Base-by-base conservation (phyloP, 164 flowering plant species). In the Piper longum region DNA sequence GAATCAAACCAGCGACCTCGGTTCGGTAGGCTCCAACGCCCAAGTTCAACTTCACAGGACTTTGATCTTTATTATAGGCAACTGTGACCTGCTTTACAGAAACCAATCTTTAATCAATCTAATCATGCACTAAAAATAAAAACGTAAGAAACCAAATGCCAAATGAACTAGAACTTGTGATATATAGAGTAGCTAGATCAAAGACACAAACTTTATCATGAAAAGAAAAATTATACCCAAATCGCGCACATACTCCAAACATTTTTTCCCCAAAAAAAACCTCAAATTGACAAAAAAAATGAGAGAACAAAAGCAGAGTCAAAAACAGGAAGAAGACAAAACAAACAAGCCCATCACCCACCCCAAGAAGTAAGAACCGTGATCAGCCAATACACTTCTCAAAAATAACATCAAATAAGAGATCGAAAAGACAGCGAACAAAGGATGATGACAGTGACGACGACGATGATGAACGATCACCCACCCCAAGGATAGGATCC, bases 21-120 rank as follows among this genome's bases (percentile, higher is more conserved):
- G 99, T 95, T 65, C 99, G 79, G 72, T 95, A 95, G 66, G 99
- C 99, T 36, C 99, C 99, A 7, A 95, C 99, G 16, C 99, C 99
- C 80, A 95, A 81, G 74, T 95, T 95, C 77, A 95, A 65, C 81
- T 91, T 91, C 11, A 78, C 61, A 0, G 99, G 96, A 66, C 97
- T 91, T 1, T 83, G 80, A 72, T 95, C 99, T 71, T 91, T 95
- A 79, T 95, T 95, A 51, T 83, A 95, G 0, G 99, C 99, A 68
- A 91, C 96, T 39, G 99, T 95, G 17, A 95, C 99, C 99, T 95
- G 72, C 61, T 16, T 51, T 4, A 17, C 42, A 40, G 44, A 55
- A 55, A 42, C 19, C 14, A 5, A 7, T 16, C 6, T 59, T 59
- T 9, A 44, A 16, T 44, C 12, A 13, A 43, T 61, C 64, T 2